A percentile compares a stretch with the other conserved stretches of the same genome.
Evolutionary conservation across 2,329 filamentous ascomycete species (phyloP).

Genomic region (Seiridium unicorne): DNA sequence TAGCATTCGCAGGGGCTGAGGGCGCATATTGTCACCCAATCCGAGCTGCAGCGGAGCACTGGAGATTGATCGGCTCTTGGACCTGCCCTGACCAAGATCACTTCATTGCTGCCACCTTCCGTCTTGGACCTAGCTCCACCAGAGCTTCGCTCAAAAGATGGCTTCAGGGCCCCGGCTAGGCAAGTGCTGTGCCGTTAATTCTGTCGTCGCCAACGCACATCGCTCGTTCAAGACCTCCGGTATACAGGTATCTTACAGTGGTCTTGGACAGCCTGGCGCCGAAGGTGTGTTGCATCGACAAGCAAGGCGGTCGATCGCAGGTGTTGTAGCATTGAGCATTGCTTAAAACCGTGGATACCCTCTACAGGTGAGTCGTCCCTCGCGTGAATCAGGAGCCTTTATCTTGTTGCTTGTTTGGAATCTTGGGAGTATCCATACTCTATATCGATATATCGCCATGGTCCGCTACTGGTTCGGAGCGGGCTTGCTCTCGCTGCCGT

Average conservation of each 20-base stretch:
- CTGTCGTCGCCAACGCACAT: not conserved
- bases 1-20: too few species aligned
- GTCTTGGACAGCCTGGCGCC: not conserved
- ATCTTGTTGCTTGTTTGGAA: not conserved
- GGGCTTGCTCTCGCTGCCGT: slow-evolving; percentile 2
- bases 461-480: not conserved
- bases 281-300: not conserved
- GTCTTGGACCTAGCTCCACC: slow-evolving; percentile 4
- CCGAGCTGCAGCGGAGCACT: not conserved
- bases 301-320: not conserved
- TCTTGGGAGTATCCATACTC: too few species aligned
- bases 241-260: not conserved
- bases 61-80: not conserved
- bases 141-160: not conserved
- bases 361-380: not conserved
- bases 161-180: not conserved
- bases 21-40: too few species aligned
- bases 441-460: not conserved
- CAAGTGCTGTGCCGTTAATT: not conserved
- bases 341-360: too few species aligned
- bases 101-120: slow-evolving; percentile 5
- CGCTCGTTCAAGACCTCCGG: not conserved
- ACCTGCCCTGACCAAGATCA: slow-evolving; percentile 3
- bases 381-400: not conserved
- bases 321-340: not conserved